phyloP scores from a whole-genome alignment of 208 protist genomes.

The Lotmaria passim region DNA sequence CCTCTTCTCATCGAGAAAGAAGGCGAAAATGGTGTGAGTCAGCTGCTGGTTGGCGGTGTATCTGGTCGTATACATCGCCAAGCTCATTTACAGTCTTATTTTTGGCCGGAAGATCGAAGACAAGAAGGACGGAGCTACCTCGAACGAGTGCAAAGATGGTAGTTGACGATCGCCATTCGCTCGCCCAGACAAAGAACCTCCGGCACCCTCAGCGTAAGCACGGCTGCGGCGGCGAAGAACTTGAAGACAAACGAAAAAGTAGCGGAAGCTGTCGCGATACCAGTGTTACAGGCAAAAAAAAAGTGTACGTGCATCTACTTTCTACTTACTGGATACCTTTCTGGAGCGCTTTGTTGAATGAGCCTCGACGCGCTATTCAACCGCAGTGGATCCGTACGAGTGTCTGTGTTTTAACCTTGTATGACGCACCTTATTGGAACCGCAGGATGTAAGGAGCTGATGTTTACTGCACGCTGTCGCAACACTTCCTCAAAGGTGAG shows the following conservation, averaged over 20 bases:
- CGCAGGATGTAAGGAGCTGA: constrained; percentile 33
- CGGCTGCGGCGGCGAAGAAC: constrained; percentile 12
- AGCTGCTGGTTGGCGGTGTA: constrained; percentile 70
- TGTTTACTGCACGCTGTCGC: constrained; percentile 3
- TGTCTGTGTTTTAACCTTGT: background rate
- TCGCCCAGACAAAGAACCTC: constrained; percentile 28
- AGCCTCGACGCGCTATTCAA: background rate
- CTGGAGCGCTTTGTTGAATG: background rate
- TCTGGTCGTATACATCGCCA: constrained; percentile 41
- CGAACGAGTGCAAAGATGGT: constrained; percentile 27
- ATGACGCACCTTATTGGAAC: constrained; percentile 40
- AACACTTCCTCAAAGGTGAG: background rate
- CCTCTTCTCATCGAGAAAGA: background rate
- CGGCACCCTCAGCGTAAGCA: constrained; percentile 24
- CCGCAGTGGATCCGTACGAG: background rate
- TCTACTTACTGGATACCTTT: too few species aligned
- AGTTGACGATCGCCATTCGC: constrained; percentile 33
- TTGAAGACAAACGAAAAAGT: background rate
- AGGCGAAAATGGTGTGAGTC: constrained; percentile 40
- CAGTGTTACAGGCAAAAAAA: background rate
- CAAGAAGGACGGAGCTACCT: constrained; percentile 1
- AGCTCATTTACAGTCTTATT: constrained; percentile 38
- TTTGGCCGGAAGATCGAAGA: constrained; percentile 13
- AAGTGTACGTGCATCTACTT: background rate
- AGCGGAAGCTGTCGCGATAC: background rate